These are phyloP conservation scores for Alternaria consortialis DNA, from an alignment of 2,329 filamentous ascomycete genomes.

Conservation along the genomic window DNA sequence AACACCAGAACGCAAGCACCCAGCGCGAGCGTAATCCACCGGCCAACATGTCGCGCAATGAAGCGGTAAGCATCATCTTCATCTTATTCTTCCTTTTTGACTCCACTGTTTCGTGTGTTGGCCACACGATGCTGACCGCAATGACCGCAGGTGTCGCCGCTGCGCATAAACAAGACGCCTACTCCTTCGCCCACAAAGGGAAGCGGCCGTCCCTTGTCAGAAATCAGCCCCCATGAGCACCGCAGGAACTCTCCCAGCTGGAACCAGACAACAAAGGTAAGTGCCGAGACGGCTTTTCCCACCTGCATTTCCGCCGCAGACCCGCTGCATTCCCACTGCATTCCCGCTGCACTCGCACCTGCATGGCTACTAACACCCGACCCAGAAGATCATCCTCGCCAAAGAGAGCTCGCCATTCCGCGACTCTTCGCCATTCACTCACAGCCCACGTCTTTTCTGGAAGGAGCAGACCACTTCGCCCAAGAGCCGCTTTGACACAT, in stretches of 20 bases:
- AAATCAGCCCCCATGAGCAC: constrained; percentile 85
- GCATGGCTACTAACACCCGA: constrained; percentile 34
- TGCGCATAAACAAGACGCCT: constrained; percentile 79
- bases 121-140: constrained; percentile 17
- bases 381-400: constrained; percentile 72
- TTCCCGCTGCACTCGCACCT: constrained; percentile 11
- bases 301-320: not conserved
- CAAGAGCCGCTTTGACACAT: constrained; percentile 62
- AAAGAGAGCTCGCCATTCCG: constrained; percentile 80
- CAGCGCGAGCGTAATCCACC: constrained; percentile 25
- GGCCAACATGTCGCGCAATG: constrained; percentile 51
- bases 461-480: constrained; percentile 74
- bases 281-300: not conserved
- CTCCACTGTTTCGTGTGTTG: not conserved
- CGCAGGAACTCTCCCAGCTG: constrained; percentile 93
- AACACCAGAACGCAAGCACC: constrained; percentile 12
- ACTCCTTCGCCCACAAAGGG: constrained; percentile 71
- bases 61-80: constrained; percentile 48
- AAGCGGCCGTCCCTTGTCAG: constrained; percentile 74
- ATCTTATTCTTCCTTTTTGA: not conserved
- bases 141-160: constrained; percentile 71
- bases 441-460: constrained; percentile 91
- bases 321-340: not conserved
- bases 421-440: constrained; percentile 77
- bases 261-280: constrained; percentile 77